These are phyloP conservation scores for Phialophora chinensis DNA, from an alignment of 2,329 filamentous ascomycete genomes.

Conservation along the genomic window DNA sequence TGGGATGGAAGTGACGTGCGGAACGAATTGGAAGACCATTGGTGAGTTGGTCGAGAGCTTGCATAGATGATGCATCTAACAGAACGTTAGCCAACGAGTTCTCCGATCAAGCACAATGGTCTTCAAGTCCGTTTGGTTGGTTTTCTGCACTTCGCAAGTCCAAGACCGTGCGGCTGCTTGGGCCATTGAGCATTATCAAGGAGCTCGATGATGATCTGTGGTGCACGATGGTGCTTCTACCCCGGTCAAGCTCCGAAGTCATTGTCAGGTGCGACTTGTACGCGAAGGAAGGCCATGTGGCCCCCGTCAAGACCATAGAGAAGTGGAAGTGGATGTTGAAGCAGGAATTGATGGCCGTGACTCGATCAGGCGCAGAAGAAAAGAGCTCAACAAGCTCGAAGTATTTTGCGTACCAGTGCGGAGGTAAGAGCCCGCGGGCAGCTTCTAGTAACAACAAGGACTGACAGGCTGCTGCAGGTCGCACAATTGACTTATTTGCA, in stretches of 20 bases:
- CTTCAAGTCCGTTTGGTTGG: conserved; percentile 31
- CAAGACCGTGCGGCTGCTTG: conserved; percentile 27
- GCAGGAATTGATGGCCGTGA: conserved; percentile 27
- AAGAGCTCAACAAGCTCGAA: conserved; percentile 9
- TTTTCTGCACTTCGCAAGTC: conserved; percentile 26
- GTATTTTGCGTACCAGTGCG: conserved; percentile 35
- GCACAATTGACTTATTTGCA: conserved; percentile 35
- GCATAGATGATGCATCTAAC: neutral
- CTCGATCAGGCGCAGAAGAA: conserved; percentile 7
- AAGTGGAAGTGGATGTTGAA: conserved; percentile 33
- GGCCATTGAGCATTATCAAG: conserved; percentile 34
- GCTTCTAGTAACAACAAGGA: neutral
- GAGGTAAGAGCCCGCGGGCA: conserved; percentile 25
- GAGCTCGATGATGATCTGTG: conserved; percentile 31
- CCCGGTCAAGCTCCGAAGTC: conserved; percentile 25
- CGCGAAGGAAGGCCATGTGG: conserved; percentile 22
- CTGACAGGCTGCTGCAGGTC: conserved; percentile 18
- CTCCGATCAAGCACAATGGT: conserved; percentile 32
- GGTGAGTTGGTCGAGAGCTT: conserved; percentile 25
- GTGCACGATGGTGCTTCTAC: conserved; percentile 34
- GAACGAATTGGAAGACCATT: conserved; percentile 34
- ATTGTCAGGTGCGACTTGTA: conserved; percentile 33
- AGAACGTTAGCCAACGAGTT: conserved; percentile 31
- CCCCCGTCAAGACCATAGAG: conserved; percentile 15
- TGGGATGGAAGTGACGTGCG: conserved; percentile 28